These are phyloP conservation scores for Spergularia marina DNA, from an alignment of 148 eudicot species.

Conservation along the genomic window DNA sequence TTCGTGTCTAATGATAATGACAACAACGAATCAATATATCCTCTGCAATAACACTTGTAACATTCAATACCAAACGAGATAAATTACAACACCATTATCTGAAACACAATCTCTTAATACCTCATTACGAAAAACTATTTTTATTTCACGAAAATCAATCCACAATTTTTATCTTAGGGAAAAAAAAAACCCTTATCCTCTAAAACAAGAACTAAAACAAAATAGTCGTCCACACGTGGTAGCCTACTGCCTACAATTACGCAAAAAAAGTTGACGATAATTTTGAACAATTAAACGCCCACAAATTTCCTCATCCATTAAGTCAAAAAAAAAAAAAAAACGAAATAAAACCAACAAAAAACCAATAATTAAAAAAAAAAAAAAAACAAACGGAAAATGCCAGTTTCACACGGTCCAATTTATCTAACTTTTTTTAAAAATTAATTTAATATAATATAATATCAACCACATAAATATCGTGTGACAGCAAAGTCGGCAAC, in stretches of 20 bases:
- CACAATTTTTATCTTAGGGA: too few species aligned
- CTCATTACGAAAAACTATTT: too few species aligned
- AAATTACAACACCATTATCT: too few species aligned
- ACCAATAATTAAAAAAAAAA: neutral
- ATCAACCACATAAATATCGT: constrained; percentile 26
- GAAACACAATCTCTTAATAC: too few species aligned
- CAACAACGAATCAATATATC: too few species aligned
- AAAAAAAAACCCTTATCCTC: neutral
- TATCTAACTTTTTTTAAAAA: neutral
- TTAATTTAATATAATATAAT: neutral
- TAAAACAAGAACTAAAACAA: neutral
- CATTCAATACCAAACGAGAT: too few species aligned
- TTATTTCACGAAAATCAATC: too few species aligned
- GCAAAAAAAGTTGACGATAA: neutral
- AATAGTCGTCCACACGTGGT: too few species aligned
- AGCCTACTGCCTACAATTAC: neutral
- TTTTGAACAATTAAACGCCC: constrained; percentile 9
- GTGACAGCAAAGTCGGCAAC: constrained; percentile 28
- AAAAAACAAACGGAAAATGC: neutral
- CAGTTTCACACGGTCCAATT: neutral
- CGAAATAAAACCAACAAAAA: neutral
- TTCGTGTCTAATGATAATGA: too few species aligned
- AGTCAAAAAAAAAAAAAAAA: neutral
- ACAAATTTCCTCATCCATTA: neutral
- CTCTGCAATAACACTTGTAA: too few species aligned